Conservation (phyloP, 495 filamentous ascomycete genomes). For the Aspergillus carlsbadensis region DNA sequence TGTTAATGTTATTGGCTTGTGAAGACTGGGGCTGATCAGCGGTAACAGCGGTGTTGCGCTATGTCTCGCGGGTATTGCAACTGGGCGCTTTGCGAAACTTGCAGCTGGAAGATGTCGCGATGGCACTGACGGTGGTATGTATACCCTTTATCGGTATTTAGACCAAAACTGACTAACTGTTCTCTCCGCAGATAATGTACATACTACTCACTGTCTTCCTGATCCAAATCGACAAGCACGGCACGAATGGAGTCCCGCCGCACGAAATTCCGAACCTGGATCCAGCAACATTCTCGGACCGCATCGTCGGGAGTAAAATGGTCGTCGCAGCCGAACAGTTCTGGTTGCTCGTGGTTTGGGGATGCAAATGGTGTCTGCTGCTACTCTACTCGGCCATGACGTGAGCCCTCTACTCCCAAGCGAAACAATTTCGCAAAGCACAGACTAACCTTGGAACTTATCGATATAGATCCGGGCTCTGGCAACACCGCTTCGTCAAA, state of each 20-base stretch:
- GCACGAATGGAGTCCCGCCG: constrained; percentile 55
- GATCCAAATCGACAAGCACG: constrained; percentile 50
- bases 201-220: constrained; percentile 50
- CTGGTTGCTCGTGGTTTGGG: constrained; percentile 46
- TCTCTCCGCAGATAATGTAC: constrained; percentile 18
- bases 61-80: constrained; percentile 36
- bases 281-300: constrained; percentile 39
- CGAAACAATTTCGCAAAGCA: no score
- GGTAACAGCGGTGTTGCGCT: constrained; percentile 13
- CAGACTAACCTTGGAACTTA: no score
- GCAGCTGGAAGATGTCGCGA: constrained; percentile 55
- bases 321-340: constrained; percentile 43
- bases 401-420: constrained; percentile 28
- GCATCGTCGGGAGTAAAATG: constrained; percentile 53
- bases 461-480: constrained; percentile 18
- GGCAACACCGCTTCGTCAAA: constrained; percentile 49
- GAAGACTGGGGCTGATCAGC: neutral
- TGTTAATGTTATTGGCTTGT: neutral
- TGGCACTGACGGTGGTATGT: constrained; percentile 48
- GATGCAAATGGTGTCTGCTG: constrained; percentile 53
- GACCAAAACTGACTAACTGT: neutral
- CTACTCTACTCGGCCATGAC: constrained; percentile 55
- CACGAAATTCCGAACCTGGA: constrained; percentile 43
- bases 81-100: constrained; percentile 44
- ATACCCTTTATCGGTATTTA: neutral